Conservation (phyloP, 2,329 filamentous ascomycete species). For the Cladosporium sp. region DNA sequence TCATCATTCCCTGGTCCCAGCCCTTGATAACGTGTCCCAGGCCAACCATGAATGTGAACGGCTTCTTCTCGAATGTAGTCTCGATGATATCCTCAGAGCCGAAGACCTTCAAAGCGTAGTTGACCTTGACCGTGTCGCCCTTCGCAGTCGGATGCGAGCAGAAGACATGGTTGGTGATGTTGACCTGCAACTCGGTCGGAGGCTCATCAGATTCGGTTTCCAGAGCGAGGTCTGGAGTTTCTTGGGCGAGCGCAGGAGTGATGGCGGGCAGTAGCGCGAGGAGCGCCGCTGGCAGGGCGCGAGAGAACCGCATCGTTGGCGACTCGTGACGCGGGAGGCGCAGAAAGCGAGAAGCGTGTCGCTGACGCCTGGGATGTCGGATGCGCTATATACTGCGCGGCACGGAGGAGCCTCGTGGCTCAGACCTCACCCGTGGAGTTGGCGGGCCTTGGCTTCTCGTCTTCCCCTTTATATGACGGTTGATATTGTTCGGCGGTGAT, state of each 20-base stretch:
- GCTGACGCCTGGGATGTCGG: not conserved
- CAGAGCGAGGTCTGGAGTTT: constrained; percentile 41
- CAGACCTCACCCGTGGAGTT: constrained; percentile 1
- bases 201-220: constrained; percentile 46
- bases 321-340: not conserved
- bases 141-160: constrained; percentile 5
- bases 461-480: not conserved
- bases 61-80: constrained; percentile 68
- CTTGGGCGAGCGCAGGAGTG: constrained; percentile 25
- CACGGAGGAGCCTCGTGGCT: not conserved
- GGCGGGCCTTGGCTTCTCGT: constrained; percentile 3
- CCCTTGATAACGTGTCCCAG: constrained; percentile 88
- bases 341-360: not conserved
- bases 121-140: constrained; percentile 77
- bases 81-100: constrained; percentile 54
- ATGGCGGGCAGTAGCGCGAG: constrained; percentile 46
- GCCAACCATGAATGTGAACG: constrained; percentile 75
- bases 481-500: not conserved
- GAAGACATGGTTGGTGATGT: constrained; percentile 7
- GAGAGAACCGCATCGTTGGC: constrained; percentile 18
- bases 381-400: not conserved
- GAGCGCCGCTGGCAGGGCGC: constrained; percentile 30
- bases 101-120: constrained; percentile 79
- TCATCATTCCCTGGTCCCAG: constrained; percentile 85
- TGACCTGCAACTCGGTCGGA: constrained; percentile 24